These are phyloP conservation scores for Pseudogymnoascus sp. DNA, from an alignment of 2,329 filamentous ascomycete species.

Conservation along the genomic window DNA sequence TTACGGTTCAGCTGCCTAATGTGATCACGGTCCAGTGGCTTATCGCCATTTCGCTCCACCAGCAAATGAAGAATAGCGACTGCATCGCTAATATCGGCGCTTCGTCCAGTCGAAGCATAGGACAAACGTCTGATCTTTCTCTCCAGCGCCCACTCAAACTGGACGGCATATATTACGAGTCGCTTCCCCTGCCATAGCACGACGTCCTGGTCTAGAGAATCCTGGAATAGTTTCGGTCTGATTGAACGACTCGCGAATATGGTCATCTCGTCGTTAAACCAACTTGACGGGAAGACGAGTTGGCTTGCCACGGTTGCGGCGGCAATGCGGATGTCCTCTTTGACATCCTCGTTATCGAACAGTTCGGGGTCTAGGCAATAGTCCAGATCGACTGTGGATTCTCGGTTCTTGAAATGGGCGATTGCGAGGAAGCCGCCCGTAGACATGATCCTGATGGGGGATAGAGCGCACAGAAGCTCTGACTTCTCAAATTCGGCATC, in stretches of 20 bases:
- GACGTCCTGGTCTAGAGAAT: conserved; percentile 12
- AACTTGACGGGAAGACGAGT: conserved; percentile 12
- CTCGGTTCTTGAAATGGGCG: conserved; percentile 11
- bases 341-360: conserved; percentile 4
- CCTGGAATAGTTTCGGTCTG: conserved; percentile 3
- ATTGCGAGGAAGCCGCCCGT: conserved; percentile 16
- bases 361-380: conserved; percentile 16
- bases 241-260: conserved; percentile 5
- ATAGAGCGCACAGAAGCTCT: not conserved
- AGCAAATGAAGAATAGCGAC: not conserved
- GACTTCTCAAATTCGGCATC: not conserved
- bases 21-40: not conserved
- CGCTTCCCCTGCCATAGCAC: conserved; percentile 3
- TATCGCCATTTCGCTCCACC: not conserved
- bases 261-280: conserved; percentile 17
- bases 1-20: conserved; percentile 1
- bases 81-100: not conserved
- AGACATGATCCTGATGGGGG: conserved; percentile 15
- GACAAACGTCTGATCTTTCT: not conserved
- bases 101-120: not conserved
- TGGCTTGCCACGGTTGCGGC: not conserved
- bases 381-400: conserved; percentile 15
- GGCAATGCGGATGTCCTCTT: not conserved
- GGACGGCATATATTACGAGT: not conserved
- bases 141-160: not conserved